These are phyloP conservation scores for Rachicladosporium sp. DNA, from an alignment of 2,329 filamentous ascomycete species.

Conservation along the genomic window DNA sequence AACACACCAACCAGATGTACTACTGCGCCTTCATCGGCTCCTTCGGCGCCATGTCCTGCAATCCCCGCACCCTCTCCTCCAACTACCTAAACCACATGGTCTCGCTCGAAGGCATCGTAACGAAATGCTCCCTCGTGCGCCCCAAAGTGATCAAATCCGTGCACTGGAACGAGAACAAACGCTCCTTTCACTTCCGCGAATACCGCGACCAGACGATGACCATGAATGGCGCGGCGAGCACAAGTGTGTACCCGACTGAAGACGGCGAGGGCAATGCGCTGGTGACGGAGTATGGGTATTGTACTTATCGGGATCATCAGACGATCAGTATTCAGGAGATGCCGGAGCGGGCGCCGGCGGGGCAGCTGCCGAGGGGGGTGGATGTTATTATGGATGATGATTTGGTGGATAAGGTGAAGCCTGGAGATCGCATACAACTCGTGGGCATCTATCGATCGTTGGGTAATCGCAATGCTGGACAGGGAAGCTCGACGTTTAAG, in stretches of 20 bases:
- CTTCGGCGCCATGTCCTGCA: conserved; percentile 90
- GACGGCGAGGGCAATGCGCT: conserved; percentile 89
- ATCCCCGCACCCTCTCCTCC: conserved; percentile 82
- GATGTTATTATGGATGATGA: conserved; percentile 97
- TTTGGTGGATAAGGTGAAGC: conserved; percentile 86
- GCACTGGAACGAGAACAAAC: conserved; percentile 80
- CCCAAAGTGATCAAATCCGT: conserved; percentile 98
- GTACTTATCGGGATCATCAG: conserved; percentile 91
- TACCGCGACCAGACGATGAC: conserved; percentile 98
- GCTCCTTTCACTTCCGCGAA: conserved; percentile 77
- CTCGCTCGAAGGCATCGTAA: conserved; percentile 93
- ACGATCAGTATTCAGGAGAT: conserved; percentile 98
- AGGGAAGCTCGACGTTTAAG: conserved; percentile 87
- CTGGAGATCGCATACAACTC: conserved; percentile 87
- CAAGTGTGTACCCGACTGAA: conserved; percentile 86
- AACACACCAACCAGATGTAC: conserved; percentile 41
- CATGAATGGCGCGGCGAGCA: conserved; percentile 68
- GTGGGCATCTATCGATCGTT: conserved; percentile 94
- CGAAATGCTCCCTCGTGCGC: conserved; percentile 84
- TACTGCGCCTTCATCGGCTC: conserved; percentile 96
- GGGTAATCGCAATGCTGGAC: conserved; percentile 83
- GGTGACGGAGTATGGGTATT: conserved; percentile 90
- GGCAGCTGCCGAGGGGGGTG: conserved; percentile 86
- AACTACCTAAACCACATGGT: conserved; percentile 92
- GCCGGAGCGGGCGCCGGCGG: conserved; percentile 90